These are phyloP conservation scores for Termitomyces bulborhizus DNA, from an alignment of 768 basidiomycete species.

Conservation along the genomic window DNA sequence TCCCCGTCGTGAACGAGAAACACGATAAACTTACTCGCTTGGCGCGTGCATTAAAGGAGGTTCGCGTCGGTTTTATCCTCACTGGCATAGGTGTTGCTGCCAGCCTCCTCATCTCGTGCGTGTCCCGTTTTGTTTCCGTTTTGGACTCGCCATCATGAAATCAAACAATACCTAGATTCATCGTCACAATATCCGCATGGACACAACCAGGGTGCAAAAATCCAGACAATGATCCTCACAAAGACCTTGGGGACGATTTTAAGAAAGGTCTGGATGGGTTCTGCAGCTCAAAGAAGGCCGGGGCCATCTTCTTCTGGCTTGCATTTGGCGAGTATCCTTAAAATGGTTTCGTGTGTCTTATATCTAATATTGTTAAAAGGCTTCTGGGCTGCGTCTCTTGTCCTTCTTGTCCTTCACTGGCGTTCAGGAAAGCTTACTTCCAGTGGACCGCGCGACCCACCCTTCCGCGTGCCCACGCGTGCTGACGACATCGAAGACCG, in stretches of 20 bases:
- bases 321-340: slow-evolving; percentile 51
- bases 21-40: slow-evolving; percentile 75
- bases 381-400: slow-evolving; percentile 70
- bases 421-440: slow-evolving; percentile 57
- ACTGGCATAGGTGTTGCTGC: slow-evolving; percentile 61
- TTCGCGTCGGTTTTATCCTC: slow-evolving; percentile 81
- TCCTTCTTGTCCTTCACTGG: slow-evolving; percentile 69
- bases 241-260: slow-evolving; percentile 56
- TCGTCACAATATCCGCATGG: slow-evolving; percentile 79
- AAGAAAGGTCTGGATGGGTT: slow-evolving; percentile 65
- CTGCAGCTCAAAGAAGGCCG: slow-evolving; percentile 93
- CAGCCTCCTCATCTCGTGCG: slow-evolving; percentile 74
- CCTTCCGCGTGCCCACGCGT: slow-evolving; percentile 54
- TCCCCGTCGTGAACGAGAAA: slow-evolving; percentile 81
- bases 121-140: slow-evolving; percentile 14
- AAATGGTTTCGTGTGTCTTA: not conserved
- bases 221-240: slow-evolving; percentile 74
- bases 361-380: slow-evolving; percentile 28
- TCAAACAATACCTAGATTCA: slow-evolving; percentile 40
- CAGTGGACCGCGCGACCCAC: slow-evolving; percentile 56
- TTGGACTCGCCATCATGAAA: not conserved
- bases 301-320: slow-evolving; percentile 85
- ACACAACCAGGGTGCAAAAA: slow-evolving; percentile 89
- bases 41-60: slow-evolving; percentile 75
- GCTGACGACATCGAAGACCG: slow-evolving; percentile 42